Evolutionary conservation across 306 rosid species (phyloP).

Genomic region (Luffa aegyptiaca): DNA sequence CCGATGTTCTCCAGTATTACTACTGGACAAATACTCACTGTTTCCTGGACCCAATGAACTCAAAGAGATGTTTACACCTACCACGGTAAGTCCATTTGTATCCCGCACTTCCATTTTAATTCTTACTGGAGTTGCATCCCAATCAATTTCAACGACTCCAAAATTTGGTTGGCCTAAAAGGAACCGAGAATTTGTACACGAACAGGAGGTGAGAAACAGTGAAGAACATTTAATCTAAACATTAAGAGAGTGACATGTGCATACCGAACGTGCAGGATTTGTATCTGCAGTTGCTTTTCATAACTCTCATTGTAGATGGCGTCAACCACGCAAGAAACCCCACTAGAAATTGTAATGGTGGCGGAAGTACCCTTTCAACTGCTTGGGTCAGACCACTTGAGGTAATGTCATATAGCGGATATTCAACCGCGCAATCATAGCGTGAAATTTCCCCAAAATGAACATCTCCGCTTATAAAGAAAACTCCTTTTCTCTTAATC

Average conservation of each 20-base stretch:
- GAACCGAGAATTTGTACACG: slow-evolving; percentile 5
- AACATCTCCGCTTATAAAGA: slow-evolving; percentile 84
- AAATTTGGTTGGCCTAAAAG: slow-evolving; percentile 64
- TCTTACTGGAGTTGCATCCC: slow-evolving; percentile 49
- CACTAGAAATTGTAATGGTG: slow-evolving; percentile 32
- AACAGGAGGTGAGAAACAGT: background rate
- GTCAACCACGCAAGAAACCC: slow-evolving; percentile 54
- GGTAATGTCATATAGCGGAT: slow-evolving; percentile 69
- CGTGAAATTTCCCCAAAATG: slow-evolving; percentile 79
- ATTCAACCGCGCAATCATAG: slow-evolving; percentile 64
- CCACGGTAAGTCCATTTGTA: slow-evolving; percentile 33
- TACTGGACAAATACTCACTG: slow-evolving; percentile 8
- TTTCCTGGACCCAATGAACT: slow-evolving; percentile 33
- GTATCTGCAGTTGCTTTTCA: slow-evolving; percentile 47
- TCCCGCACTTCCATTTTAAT: slow-evolving; percentile 49
- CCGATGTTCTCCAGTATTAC: slow-evolving; percentile 17
- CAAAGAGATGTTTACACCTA: slow-evolving; percentile 28
- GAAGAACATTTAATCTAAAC: background rate
- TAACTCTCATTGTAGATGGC: slow-evolving; percentile 71
- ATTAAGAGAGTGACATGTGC: slow-evolving; percentile 4
- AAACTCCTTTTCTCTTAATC: slow-evolving; percentile 54
- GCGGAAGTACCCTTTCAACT: slow-evolving; percentile 46
- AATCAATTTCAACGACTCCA: slow-evolving; percentile 63
- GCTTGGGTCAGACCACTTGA: slow-evolving; percentile 79
- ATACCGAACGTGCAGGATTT: slow-evolving; percentile 61